phyloP scores from a whole-genome alignment of 2,329 filamentous ascomycete species.

The Sclerotinia nivalis region DNA sequence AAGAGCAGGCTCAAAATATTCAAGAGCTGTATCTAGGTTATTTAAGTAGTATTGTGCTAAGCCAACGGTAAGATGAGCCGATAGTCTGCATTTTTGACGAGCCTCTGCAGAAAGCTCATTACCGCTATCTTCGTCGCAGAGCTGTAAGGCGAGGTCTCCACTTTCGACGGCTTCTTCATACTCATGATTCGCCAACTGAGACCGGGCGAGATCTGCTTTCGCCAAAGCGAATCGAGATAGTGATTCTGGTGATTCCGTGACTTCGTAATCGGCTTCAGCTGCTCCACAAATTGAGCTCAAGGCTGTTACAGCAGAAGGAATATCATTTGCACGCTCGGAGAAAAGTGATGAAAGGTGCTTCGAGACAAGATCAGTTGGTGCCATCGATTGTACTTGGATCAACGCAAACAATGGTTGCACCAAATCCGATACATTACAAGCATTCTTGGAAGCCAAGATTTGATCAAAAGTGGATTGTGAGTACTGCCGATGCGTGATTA shows the following conservation, averaged over 20 bases:
- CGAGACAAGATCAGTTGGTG: conserved; percentile 68
- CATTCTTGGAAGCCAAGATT: conserved; percentile 59
- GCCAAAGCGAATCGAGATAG: conserved; percentile 78
- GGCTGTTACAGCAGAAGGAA: conserved; percentile 59
- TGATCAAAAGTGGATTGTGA: conserved; percentile 80
- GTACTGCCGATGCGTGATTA: conserved; percentile 76
- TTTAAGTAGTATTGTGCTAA: conserved; percentile 75
- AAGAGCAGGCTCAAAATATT: conserved; percentile 78
- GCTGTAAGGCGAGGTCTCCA: conserved; percentile 75
- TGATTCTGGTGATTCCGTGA: conserved; percentile 72
- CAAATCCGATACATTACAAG: conserved; percentile 58
- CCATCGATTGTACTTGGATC: conserved; percentile 73
- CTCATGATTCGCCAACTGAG: conserved; percentile 67
- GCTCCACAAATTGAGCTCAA: conserved; percentile 66
- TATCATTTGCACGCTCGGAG: conserved; percentile 76
- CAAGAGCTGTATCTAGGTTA: conserved; percentile 67
- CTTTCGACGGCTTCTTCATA: conserved; percentile 73
- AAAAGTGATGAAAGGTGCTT: conserved; percentile 79
- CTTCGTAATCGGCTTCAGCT: conserved; percentile 82
- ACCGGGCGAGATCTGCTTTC: conserved; percentile 84
- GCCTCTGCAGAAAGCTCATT: conserved; percentile 65
- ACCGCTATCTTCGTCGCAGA: conserved; percentile 71
- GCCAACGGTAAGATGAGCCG: conserved; percentile 82
- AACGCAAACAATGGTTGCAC: conserved; percentile 89
- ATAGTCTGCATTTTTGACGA: conserved; percentile 72